A percentile compares a stretch with the other conserved stretches of the same genome.
Evolutionary conservation across 805 yeast species (phyloP).

Genomic region (Hyphopichia homilentoma): DNA sequence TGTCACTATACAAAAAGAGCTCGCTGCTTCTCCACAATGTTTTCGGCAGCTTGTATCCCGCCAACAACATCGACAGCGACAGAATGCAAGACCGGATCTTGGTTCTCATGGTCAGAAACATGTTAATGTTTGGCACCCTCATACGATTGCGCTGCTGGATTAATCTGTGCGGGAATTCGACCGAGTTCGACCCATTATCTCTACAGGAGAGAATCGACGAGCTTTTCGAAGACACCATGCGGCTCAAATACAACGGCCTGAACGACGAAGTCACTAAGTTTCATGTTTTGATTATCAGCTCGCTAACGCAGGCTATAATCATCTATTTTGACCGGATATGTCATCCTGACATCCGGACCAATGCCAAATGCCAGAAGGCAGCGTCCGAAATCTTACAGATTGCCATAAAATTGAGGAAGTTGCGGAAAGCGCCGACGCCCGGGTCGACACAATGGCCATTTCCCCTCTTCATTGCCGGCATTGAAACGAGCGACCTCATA

Average conservation of each 20-base stretch:
- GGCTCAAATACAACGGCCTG: background rate
- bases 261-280: conserved; percentile 2
- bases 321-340: conserved; percentile 6
- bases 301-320: conserved; percentile 4
- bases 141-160: conserved; percentile 4
- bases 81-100: conserved; percentile 1
- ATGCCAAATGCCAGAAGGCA: conserved; percentile 2
- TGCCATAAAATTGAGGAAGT: conserved; percentile 1
- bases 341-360: conserved; percentile 5
- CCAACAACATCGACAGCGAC: background rate
- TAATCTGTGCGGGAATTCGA: conserved; percentile 5
- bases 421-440: conserved; percentile 2
- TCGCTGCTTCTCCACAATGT: conserved; percentile 1
- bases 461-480: conserved; percentile 5
- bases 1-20: conserved; percentile 2
- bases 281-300: conserved; percentile 4
- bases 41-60: conserved; percentile 1
- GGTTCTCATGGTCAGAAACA: conserved; percentile 3
- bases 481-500: conserved; percentile 4
- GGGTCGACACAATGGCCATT: conserved; percentile 6
- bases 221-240: background rate
- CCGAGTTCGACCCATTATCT: conserved; percentile 5
- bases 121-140: conserved; percentile 3
- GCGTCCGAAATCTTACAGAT: conserved; percentile 2
- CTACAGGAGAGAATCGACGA: conserved; percentile 1